Conservation (phyloP, 2,329 filamentous ascomycete species). For the Aspergillus sp. region DNA sequence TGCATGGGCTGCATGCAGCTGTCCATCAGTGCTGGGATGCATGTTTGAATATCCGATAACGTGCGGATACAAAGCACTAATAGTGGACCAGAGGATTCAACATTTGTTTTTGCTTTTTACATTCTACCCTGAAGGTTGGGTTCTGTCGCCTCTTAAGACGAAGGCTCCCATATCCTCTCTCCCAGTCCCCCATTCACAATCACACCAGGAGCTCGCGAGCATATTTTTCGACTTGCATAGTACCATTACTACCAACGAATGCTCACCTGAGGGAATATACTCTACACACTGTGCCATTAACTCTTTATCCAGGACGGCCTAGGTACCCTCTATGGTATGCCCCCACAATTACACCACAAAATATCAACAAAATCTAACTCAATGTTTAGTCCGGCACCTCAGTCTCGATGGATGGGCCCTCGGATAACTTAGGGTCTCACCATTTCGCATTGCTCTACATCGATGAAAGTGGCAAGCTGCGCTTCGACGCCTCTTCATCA, state of each 20-base stretch:
- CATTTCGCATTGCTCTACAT: constrained; percentile 36
- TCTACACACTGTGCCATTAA: not conserved
- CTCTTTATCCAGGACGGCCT: not conserved
- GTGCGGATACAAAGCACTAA: not conserved
- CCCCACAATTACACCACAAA: not conserved
- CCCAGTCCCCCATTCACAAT: not conserved
- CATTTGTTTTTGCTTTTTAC: not conserved
- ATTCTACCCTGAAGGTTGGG: not conserved
- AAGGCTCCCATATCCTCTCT: not conserved
- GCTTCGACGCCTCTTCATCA: constrained; percentile 30
- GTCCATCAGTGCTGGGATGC: not conserved
- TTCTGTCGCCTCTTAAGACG: not conserved
- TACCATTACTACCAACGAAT: not conserved
- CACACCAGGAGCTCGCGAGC: not conserved
- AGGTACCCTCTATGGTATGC: not conserved
- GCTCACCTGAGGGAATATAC: not conserved
- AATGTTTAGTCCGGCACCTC: constrained; percentile 17
- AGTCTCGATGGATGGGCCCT: constrained; percentile 24
- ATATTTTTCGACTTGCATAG: not conserved
- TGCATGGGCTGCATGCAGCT: not conserved
- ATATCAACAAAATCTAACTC: not conserved
- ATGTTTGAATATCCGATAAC: not conserved
- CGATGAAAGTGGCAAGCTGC: constrained; percentile 30
- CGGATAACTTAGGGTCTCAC: constrained; percentile 21
- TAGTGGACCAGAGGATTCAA: not conserved